Evolutionary conservation across 163 green algal species (phyloP).

Genomic region (Chlorella variabilis): DNA sequence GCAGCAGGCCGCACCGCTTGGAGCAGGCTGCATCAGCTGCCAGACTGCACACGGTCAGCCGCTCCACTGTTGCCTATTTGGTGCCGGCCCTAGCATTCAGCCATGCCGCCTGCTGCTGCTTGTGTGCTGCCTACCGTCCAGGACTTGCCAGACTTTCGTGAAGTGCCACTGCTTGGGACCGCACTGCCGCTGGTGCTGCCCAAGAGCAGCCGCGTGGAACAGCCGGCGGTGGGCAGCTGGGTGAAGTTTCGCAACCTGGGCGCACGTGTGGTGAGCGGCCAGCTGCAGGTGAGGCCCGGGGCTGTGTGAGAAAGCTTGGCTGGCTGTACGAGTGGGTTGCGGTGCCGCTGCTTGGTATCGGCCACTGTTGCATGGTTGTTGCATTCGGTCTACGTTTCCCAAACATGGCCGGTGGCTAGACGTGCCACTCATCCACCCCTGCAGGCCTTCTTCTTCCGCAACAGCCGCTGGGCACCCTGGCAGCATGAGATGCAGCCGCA

Average conservation of each 20-base stretch:
- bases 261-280: constrained; percentile 14
- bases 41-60: too few relatives aligned
- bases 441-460: constrained; percentile 33
- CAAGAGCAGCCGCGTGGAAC: background rate
- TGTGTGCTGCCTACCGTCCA: background rate
- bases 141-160: background rate
- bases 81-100: too few relatives aligned
- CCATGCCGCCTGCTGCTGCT: too few relatives aligned
- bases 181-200: constrained; percentile 36
- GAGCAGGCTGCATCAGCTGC: background rate
- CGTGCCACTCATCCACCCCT: background rate
- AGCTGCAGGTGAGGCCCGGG: constrained; percentile 24
- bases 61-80: background rate
- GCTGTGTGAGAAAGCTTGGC: background rate
- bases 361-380: too few relatives aligned
- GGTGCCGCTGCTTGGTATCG: too few relatives aligned
- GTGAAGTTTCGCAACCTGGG: constrained; percentile 37
- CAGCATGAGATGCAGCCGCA: constrained; percentile 7
- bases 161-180: constrained; percentile 37
- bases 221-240: constrained; percentile 1
- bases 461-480: constrained; percentile 27
- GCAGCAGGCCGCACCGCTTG: background rate
- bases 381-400: too few relatives aligned
- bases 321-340: background rate
- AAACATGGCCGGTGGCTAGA: too few relatives aligned